Base-by-base conservation (phyloP, 495 filamentous ascomycete genomes). In the Xylaria telfairii region DNA sequence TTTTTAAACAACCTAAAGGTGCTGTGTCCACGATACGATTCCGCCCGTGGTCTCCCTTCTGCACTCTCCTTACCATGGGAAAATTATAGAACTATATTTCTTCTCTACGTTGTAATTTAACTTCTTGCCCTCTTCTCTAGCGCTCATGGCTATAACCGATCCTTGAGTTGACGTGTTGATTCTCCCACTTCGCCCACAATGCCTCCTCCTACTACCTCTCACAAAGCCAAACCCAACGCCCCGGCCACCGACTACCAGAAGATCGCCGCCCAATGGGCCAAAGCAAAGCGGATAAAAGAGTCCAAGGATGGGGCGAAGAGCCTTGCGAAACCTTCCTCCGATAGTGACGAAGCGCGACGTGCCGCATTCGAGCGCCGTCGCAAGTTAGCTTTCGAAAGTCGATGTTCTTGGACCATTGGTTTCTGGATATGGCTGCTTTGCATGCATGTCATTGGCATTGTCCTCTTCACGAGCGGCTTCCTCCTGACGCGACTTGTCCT, bases 381-480 rank as follows among this genome's bases (percentile, higher is more conserved):
- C 75, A 85, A 81, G 68, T 72, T 65, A 37, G 76, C 72, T 72
- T 83, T 80, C 77, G 83, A 81, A 72, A 46, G 71, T 32, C 78
- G 81, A 66, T 87, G 82, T 81, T 68, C 72, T 49, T 88, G 86
- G 86, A 85, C 81, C 10, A 69, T 81, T 17, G 82, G 77, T 53
- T 86, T 87, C 73, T 88, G 86, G 84, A 69, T 79, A 32, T 88
- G 85, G 86, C 73, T 88, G 76, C 75, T 88, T 69, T 81, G 89
- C 72, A 83, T 98, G 28, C 95, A 98, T 76, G 83, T 86, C 70
- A 85, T 91, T 34, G 96, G 94, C 39, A 91, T 98, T 71, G 93
- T 91, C 74, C 91, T 97, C 76, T 99, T 99, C 81, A 95, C 93
- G 67, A 93, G 92, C 79, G 96, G 96, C n/a, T 99, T 99, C 81